A percentile compares a stretch with the other conserved stretches of the same genome.
These are phyloP conservation scores for Aphanomyces cochlioides DNA, from an alignment of 352 stramenopile species.

Conservation along the genomic window DNA sequence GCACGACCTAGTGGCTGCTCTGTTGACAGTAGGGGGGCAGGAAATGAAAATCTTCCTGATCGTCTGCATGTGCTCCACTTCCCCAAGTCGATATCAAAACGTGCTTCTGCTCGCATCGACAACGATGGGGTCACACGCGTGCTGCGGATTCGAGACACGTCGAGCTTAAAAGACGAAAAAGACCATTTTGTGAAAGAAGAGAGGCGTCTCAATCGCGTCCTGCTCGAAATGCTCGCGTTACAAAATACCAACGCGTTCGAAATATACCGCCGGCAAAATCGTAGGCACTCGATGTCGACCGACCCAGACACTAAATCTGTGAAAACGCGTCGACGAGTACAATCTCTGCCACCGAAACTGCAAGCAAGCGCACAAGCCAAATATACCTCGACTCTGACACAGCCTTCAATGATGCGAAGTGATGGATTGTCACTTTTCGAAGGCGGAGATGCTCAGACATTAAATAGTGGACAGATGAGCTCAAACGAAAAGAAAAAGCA, in stretches of 20 bases:
- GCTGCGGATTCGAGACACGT: conserved; percentile 18
- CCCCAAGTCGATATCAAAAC: conserved; percentile 16
- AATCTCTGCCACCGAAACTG: not conserved
- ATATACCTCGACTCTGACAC: not conserved
- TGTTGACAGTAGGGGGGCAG: not conserved
- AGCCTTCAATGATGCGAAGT: not conserved
- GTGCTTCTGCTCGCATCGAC: conserved; percentile 9
- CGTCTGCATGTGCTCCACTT: not conserved
- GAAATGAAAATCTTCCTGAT: not conserved
- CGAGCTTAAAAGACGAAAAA: conserved; percentile 18
- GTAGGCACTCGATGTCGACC: not conserved
- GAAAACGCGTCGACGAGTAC: not conserved
- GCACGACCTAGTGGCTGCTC: not conserved
- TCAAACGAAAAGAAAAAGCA: not conserved
- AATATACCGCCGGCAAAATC: not conserved
- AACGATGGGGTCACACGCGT: conserved; percentile 27
- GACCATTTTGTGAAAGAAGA: conserved; percentile 25
- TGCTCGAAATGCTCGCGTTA: conserved; percentile 22
- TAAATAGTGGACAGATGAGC: not conserved
- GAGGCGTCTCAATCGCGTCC: not conserved
- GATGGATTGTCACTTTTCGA: conserved; percentile 1
- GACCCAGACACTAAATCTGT: not conserved
- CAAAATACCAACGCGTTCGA: conserved; percentile 10
- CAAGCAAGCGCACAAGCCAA: not conserved
- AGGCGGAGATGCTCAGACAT: not conserved